Conservation (phyloP, 2,329 filamentous ascomycete species). For the Trichoderma sp. region DNA sequence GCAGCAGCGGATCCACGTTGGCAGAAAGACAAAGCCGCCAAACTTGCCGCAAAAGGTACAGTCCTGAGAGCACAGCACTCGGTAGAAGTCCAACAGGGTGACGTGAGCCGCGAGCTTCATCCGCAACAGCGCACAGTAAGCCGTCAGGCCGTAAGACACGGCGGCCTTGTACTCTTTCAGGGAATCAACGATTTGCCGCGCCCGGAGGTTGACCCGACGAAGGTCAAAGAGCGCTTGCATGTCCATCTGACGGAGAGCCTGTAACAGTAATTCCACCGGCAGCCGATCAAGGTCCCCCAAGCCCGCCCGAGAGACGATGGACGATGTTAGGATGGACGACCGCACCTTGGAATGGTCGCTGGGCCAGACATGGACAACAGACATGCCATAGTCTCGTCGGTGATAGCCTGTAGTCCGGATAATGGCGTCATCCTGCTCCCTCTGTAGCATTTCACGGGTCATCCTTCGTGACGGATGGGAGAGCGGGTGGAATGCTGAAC, state of each 20-base stretch:
- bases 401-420: slow-evolving; percentile 1
- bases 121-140: slow-evolving; percentile 13
- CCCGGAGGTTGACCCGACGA: slow-evolving; percentile 4
- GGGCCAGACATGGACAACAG: not conserved
- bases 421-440: slow-evolving; percentile 10
- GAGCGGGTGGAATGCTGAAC: not conserved
- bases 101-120: slow-evolving; percentile 11
- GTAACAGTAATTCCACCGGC: slow-evolving; percentile 7
- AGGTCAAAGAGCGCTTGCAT: slow-evolving; percentile 17
- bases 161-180: slow-evolving; percentile 20
- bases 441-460: not conserved
- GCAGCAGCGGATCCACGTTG: slow-evolving; percentile 16
- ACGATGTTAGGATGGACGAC: slow-evolving; percentile 8
- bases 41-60: slow-evolving; percentile 18
- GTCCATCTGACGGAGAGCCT: slow-evolving; percentile 12
- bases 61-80: slow-evolving; percentile 1
- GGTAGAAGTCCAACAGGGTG: slow-evolving; percentile 8
- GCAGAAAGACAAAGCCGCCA: slow-evolving; percentile 18
- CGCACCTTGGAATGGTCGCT: slow-evolving; percentile 1
- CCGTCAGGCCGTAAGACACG: not conserved
- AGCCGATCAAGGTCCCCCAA: not conserved
- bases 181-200: slow-evolving; percentile 1
- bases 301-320: not conserved
- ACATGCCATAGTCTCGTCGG: slow-evolving; percentile 4
- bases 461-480: not conserved